Evolutionary conservation across 148 eudicot species (phyloP), one percentile per base, ranked within the genome.

Genomic region (Rheum nobile): DNA sequence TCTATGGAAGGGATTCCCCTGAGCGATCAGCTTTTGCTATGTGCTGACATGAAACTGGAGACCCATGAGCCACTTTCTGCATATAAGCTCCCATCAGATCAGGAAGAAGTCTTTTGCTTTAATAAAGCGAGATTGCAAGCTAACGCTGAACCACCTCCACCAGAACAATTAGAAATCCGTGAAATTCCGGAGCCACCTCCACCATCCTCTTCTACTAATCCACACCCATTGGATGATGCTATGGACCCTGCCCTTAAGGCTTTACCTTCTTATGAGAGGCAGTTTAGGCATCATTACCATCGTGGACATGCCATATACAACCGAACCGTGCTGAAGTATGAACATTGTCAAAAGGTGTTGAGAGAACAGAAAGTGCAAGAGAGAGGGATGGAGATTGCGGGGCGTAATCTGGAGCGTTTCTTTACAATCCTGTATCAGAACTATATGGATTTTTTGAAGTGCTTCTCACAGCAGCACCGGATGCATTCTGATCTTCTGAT

Each of bases 221-320:
- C 91, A 7, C 97, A 92, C 69, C 97, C 96, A 4, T 77, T 96
- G 71, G 99, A 95, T 82, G 88, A 86, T 79, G 92, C 96, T 65
- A 71, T 83, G 13, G 99, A 96, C 73, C 99, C 99, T 71, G 99
- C 99, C 4, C 75, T 92, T 8, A 92, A 92, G 81, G 99, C 97
- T 24, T 85, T 96, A 41, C 94, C 97, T 74, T 92, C 99, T 21
- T 96, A 96, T 74, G 99, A 96, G 80, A 82, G 91, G 68, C 90
- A 90, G 52, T 96, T 96, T 74, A 84, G 99, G 75, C 88, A 88
- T 71, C 99, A 92, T 84, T 96, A 87, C 83, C 90, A 92, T 46
- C 75, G 81, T 71, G 99, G 99, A 31, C 71, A 90, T 74, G 96
- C 83, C 4, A 86, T 96, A 77, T 89, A 88, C 76, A 77, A 79